A percentile compares a stretch with the other conserved stretches of the same genome.
These are phyloP conservation scores for Elsinoe arachidis DNA, from an alignment of 2,329 filamentous ascomycete genomes.

Conservation along the genomic window DNA sequence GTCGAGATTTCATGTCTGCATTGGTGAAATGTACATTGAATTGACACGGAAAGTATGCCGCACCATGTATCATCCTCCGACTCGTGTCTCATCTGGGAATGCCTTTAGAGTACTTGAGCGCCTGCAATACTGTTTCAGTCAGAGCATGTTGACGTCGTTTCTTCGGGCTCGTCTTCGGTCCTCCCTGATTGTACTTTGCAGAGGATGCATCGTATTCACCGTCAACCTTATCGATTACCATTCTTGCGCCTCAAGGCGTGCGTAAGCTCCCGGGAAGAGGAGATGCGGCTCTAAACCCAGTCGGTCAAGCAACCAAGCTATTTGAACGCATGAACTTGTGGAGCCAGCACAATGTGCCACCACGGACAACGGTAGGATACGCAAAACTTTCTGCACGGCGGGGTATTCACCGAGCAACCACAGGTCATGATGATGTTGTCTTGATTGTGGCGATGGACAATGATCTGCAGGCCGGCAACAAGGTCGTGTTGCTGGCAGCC, in stretches of 20 bases:
- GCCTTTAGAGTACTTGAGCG: neutral
- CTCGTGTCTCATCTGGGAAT: neutral
- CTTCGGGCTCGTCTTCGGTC: neutral
- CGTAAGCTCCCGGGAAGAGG: neutral
- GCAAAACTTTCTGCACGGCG: neutral
- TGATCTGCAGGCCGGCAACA: neutral
- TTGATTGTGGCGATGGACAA: neutral
- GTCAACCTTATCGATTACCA: neutral
- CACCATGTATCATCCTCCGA: too few species aligned
- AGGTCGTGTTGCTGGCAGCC: neutral
- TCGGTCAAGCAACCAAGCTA: conserved; percentile 1
- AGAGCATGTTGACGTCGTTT: neutral
- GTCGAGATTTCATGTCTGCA: too few species aligned
- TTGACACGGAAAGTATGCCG: too few species aligned
- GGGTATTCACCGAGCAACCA: conserved; percentile 1
- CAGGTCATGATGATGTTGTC: neutral
- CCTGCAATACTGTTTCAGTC: neutral
- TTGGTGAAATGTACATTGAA: too few species aligned
- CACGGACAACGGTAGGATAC: neutral
- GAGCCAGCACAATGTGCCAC: neutral
- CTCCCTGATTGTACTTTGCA: neutral
- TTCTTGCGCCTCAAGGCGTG: neutral
- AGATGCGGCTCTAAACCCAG: neutral
- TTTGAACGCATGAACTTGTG: neutral
- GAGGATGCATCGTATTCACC: neutral